Evolutionary conservation across 345 rosid genomes (phyloP).

Genomic region (Gossypium thurberi): DNA sequence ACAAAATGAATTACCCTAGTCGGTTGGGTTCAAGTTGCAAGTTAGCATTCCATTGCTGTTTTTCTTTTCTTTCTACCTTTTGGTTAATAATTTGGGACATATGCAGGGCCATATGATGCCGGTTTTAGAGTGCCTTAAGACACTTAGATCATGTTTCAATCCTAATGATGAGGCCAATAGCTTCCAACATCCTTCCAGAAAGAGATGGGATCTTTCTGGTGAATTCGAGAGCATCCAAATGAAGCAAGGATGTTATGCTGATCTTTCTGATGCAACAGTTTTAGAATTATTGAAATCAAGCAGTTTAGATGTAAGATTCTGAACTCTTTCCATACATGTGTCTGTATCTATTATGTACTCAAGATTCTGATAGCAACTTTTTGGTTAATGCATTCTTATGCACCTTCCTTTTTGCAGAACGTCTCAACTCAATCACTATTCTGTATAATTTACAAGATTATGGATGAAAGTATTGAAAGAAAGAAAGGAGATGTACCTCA

Average conservation of each 20-base stretch:
- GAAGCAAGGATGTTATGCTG: conserved; percentile 41
- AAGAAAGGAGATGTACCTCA: conserved; percentile 62
- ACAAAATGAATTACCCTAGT: background rate
- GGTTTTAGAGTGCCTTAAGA: conserved; percentile 67
- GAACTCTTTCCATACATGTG: conserved; percentile 1
- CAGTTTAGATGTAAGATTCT: conserved; percentile 57
- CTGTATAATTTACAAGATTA: conserved; percentile 45
- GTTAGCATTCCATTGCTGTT: background rate
- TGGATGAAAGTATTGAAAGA: conserved; percentile 66
- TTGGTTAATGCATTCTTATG: conserved; percentile 17
- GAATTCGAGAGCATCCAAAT: conserved; percentile 34
- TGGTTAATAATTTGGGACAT: conserved; percentile 22
- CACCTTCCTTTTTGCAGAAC: conserved; percentile 43
- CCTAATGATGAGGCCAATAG: conserved; percentile 31
- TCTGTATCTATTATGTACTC: background rate
- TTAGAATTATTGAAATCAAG: conserved; percentile 56
- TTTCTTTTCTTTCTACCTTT: conserved; percentile 9
- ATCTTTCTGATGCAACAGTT: conserved; percentile 51
- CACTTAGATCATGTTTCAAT: conserved; percentile 48
- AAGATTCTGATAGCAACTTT: background rate
- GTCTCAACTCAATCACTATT: conserved; percentile 69
- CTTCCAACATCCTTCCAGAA: conserved; percentile 30
- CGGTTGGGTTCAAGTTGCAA: background rate
- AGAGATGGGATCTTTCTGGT: conserved; percentile 44
- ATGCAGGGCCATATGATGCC: conserved; percentile 69